A percentile compares a stretch with the other conserved stretches of the same genome.
Evolutionary conservation across 805 yeast species (phyloP).

Genomic region (Monosporozyma unispora): DNA sequence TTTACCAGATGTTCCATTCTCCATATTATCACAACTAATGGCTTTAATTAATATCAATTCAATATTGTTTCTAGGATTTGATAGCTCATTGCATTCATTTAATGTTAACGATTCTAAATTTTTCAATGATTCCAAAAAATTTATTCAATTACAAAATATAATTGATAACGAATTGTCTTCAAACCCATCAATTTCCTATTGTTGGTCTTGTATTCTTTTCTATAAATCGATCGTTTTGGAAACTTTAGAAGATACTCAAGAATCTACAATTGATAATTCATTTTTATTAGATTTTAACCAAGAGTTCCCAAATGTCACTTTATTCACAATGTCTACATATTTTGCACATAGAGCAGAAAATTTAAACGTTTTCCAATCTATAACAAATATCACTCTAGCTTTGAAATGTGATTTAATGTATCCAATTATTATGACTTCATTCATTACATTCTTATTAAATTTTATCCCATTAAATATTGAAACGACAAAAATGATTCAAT

Average conservation of each 20-base stretch:
- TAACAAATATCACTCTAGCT: slow-evolving; percentile 34
- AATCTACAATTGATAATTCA: neutral
- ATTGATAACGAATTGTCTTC: slow-evolving; percentile 2
- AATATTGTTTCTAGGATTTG: slow-evolving; percentile 48
- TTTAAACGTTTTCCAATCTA: slow-evolving; percentile 38
- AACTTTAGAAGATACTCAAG: slow-evolving; percentile 29
- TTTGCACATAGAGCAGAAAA: slow-evolving; percentile 34
- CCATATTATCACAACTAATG: slow-evolving; percentile 1
- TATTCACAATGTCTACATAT: slow-evolving; percentile 5
- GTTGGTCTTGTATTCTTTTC: slow-evolving; percentile 57
- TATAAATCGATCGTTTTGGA: slow-evolving; percentile 40
- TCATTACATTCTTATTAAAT: slow-evolving; percentile 31
- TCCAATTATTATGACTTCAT: slow-evolving; percentile 36
- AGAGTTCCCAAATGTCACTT: neutral
- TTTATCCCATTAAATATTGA: slow-evolving; percentile 39
- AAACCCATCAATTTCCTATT: slow-evolving; percentile 47
- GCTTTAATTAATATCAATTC: slow-evolving; percentile 29
- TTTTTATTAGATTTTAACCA: slow-evolving; percentile 8
- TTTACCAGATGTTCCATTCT: slow-evolving; percentile 4
- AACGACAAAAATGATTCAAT: slow-evolving; percentile 26
- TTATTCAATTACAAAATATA: slow-evolving; percentile 34
- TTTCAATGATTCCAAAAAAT: slow-evolving; percentile 33
- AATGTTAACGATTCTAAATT: slow-evolving; percentile 28
- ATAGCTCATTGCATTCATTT: slow-evolving; percentile 38
- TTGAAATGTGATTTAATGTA: slow-evolving; percentile 41